These are phyloP conservation scores for Xylaria sp. DNA, from an alignment of 2,329 filamentous ascomycete genomes.

Conservation along the genomic window DNA sequence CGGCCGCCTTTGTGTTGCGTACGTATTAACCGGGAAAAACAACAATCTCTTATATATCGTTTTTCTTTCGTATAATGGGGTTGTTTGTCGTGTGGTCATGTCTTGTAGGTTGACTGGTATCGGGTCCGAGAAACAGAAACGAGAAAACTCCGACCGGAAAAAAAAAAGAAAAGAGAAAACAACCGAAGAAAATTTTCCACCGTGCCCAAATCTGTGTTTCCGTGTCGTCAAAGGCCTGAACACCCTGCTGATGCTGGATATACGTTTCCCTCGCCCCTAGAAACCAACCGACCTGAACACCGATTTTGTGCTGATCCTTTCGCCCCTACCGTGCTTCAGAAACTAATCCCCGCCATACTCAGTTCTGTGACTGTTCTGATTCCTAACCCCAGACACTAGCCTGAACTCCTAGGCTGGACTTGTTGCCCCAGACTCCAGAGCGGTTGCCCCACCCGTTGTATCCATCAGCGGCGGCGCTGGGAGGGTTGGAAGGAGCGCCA, in stretches of 20 bases:
- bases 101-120: conserved; percentile 17
- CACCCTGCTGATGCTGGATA: conserved; percentile 43
- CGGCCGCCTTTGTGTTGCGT: not conserved
- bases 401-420: conserved; percentile 80
- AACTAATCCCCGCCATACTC: conserved; percentile 2
- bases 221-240: conserved; percentile 39
- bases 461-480: conserved; percentile 48
- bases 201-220: conserved; percentile 30
- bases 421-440: conserved; percentile 82
- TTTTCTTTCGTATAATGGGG: conserved; percentile 15
- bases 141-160: conserved; percentile 28
- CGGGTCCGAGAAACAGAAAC: conserved; percentile 22
- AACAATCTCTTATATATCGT: conserved; percentile 26
- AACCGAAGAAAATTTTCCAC: conserved; percentile 23
- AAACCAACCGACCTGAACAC: conserved; percentile 40
- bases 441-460: conserved; percentile 76
- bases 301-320: conserved; percentile 32
- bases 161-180: conserved; percentile 25
- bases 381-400: conserved; percentile 90
- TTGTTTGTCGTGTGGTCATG: conserved; percentile 9
- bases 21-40: conserved; percentile 9
- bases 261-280: conserved; percentile 32
- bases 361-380: conserved; percentile 8
- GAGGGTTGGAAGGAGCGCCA: conserved; percentile 59
- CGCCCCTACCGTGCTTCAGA: conserved; percentile 1